Evolutionary conservation across 495 filamentous ascomycete species (phyloP).

Genomic region (Achaetomiella virescens): DNA sequence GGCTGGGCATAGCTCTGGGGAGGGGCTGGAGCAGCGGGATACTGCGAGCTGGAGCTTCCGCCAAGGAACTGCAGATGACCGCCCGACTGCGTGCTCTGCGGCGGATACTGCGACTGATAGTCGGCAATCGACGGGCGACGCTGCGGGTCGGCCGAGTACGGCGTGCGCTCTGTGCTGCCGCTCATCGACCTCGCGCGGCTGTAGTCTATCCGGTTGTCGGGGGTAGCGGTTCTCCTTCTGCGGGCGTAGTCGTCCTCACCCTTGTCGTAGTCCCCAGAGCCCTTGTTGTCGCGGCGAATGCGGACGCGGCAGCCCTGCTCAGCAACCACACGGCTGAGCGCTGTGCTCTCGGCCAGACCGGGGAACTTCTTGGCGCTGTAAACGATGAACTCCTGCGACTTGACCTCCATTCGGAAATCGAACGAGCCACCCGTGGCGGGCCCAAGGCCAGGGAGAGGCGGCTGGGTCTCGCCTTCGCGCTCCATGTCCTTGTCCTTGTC

Average conservation of each 20-base stretch:
- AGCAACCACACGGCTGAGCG: constrained; percentile 81
- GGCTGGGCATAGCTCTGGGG: constrained; percentile 45
- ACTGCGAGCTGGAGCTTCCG: constrained; percentile 24
- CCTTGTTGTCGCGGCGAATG: constrained; percentile 85
- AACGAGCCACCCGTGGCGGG: constrained; percentile 28
- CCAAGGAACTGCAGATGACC: constrained; percentile 34
- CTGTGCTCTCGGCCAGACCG: constrained; percentile 84
- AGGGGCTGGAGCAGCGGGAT: constrained; percentile 25
- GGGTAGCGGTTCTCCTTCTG: constrained; percentile 54
- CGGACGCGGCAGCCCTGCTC: constrained; percentile 97
- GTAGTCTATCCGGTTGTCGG: constrained; percentile 53
- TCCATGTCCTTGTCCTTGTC: constrained; percentile 48
- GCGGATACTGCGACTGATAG: constrained; percentile 37
- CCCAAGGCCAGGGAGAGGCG: constrained; percentile 9
- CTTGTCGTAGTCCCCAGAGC: constrained; percentile 59
- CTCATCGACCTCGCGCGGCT: constrained; percentile 70
- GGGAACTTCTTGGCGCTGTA: constrained; percentile 99
- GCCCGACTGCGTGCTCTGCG: constrained; percentile 32
- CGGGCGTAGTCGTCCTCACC: constrained; percentile 59
- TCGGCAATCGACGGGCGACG: constrained; percentile 53
- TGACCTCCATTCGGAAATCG: constrained; percentile 70
- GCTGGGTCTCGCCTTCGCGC: constrained; percentile 20
- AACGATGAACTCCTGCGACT: constrained; percentile 79
- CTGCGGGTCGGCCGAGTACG: constrained; percentile 41
- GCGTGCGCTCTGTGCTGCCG: constrained; percentile 53